phyloP scores from a whole-genome alignment of 2,329 filamentous ascomycete genomes.

The Diaporthe vexans region DNA sequence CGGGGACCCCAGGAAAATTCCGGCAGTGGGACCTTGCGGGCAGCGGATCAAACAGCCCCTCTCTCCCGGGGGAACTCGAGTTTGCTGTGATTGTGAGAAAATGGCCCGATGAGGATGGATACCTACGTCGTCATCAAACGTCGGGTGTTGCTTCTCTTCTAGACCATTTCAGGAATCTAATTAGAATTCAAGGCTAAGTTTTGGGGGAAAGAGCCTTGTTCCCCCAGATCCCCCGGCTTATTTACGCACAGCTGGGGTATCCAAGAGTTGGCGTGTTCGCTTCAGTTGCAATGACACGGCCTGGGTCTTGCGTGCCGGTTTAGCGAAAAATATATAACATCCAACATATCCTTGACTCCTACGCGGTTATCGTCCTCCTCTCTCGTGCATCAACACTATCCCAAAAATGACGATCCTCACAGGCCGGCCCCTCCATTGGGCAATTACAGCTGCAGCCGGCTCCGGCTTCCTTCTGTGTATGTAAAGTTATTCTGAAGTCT shows the following conservation, averaged over 20 bases:
- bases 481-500: background rate
- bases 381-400: slow-evolving; percentile 23
- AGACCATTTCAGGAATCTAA: background rate
- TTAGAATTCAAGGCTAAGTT: slow-evolving; percentile 20
- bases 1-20: slow-evolving; percentile 29
- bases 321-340: slow-evolving; percentile 15
- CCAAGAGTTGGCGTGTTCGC: slow-evolving; percentile 5
- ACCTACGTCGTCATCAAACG: slow-evolving; percentile 14
- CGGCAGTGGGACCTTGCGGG: slow-evolving; percentile 17
- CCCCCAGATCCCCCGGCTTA: slow-evolving; percentile 10
- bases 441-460: slow-evolving; percentile 54
- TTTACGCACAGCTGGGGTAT: slow-evolving; percentile 28
- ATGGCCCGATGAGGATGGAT: slow-evolving; percentile 22
- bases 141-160: background rate
- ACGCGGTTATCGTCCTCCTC: background rate
- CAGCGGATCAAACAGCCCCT: slow-evolving; percentile 19
- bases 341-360: slow-evolving; percentile 5
- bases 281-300: slow-evolving; percentile 27
- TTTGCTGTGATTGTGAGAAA: background rate
- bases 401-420: slow-evolving; percentile 47
- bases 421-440: slow-evolving; percentile 55
- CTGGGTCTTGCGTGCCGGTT: background rate
- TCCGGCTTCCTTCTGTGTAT: slow-evolving; percentile 52
- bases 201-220: background rate
- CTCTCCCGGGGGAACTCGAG: background rate